These are phyloP conservation scores for Juglanconis juglandina DNA, from an alignment of 2,329 filamentous ascomycete species.

Conservation along the genomic window DNA sequence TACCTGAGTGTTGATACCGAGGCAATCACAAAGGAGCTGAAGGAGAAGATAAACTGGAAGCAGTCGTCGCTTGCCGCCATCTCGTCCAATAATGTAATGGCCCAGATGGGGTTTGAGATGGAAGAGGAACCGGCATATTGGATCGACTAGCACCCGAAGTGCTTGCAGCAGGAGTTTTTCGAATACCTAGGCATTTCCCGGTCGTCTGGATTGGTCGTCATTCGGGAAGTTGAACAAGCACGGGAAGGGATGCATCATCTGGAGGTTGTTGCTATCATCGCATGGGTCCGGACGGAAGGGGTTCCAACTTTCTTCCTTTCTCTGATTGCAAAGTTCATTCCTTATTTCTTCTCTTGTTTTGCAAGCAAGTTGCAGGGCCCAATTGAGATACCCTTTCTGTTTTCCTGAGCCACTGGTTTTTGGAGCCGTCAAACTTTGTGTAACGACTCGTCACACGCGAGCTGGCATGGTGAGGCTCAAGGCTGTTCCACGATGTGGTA, in stretches of 20 bases:
- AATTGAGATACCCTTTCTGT: constrained; percentile 11
- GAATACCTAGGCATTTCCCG: background rate
- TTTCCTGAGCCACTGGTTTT: background rate
- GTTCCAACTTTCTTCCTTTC: background rate
- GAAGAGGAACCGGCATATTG: constrained; percentile 9
- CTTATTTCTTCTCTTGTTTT: background rate
- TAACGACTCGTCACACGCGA: background rate
- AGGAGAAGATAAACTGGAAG: constrained; percentile 44
- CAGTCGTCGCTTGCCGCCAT: constrained; percentile 11
- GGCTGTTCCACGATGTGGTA: constrained; percentile 5
- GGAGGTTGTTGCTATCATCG: background rate
- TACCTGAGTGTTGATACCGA: constrained; percentile 81
- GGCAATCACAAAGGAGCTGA: constrained; percentile 71
- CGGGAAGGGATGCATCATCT: background rate
- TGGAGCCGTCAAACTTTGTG: constrained; percentile 5
- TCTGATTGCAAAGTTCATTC: background rate
- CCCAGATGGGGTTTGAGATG: constrained; percentile 5
- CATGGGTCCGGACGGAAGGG: constrained; percentile 1
- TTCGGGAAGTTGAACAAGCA: background rate
- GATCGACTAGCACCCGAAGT: background rate
- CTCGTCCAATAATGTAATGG: constrained; percentile 1
- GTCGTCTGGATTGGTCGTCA: background rate
- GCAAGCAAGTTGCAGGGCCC: background rate
- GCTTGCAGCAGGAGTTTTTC: background rate
- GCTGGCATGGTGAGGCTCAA: constrained; percentile 12